Conservation (phyloP, 1,139 yeast genomes). For the Dujonia santamariae region DNA sequence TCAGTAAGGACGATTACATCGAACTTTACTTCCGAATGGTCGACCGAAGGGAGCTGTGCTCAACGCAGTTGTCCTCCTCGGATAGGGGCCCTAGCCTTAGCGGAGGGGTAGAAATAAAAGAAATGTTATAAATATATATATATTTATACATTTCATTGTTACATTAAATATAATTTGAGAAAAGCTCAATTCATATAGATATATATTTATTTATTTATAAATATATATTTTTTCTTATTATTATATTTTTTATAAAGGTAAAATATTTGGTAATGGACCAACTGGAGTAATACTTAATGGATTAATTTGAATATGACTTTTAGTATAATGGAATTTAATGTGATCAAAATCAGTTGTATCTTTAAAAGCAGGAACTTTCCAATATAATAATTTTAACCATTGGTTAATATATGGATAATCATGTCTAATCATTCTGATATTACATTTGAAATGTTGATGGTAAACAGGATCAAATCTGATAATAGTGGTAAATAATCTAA, state of each 20-base stretch:
- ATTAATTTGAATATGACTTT: constrained; percentile 75
- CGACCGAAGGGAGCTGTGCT: too few relatives aligned
- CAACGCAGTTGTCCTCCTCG: too few relatives aligned
- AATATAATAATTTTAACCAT: constrained; percentile 82
- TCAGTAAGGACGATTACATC: too few relatives aligned
- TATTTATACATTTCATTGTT: too few relatives aligned
- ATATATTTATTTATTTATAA: too few relatives aligned
- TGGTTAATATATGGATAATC: constrained; percentile 76
- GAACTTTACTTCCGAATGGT: too few relatives aligned
- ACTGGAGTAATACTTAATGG: constrained; percentile 82
- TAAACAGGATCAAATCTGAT: constrained; percentile 12
- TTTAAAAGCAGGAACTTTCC: constrained; percentile 76
- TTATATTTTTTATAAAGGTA: constrained; percentile 16
- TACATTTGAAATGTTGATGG: constrained; percentile 66
- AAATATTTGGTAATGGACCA: constrained; percentile 83
- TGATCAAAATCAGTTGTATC: constrained; percentile 85
- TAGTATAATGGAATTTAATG: constrained; percentile 86
- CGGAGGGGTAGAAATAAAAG: too few relatives aligned
- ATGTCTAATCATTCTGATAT: constrained; percentile 73
- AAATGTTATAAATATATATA: too few relatives aligned
- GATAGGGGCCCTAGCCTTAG: too few relatives aligned
- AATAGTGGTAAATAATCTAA: constrained; percentile 65
- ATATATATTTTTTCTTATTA: background rate
- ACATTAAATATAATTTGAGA: too few relatives aligned
- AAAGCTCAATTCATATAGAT: too few relatives aligned